Conservation (phyloP, 2,329 filamentous ascomycete genomes). For the Microsporum audouinii region DNA sequence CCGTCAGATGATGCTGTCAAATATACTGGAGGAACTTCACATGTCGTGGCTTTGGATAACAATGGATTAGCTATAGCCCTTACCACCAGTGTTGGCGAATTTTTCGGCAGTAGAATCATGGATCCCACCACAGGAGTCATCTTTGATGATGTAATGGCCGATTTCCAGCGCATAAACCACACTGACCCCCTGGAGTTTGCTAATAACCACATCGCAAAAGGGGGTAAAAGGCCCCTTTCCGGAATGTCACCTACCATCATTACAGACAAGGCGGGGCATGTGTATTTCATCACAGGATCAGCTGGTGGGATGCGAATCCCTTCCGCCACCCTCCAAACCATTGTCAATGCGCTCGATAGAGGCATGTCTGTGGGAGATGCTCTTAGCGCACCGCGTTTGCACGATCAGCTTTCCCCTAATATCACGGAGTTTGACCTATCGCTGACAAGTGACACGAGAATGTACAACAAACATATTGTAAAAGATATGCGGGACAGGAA, state of each 20-base stretch:
- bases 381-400: constrained; percentile 55
- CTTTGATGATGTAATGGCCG: constrained; percentile 54
- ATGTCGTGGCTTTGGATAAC: constrained; percentile 53
- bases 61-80: constrained; percentile 65
- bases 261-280: constrained; percentile 47
- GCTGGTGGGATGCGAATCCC: constrained; percentile 76
- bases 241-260: constrained; percentile 71
- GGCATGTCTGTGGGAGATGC: constrained; percentile 49
- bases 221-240: constrained; percentile 69
- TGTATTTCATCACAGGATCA: constrained; percentile 60
- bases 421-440: constrained; percentile 37
- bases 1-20: constrained; percentile 26
- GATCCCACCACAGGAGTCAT: constrained; percentile 74
- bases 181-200: constrained; percentile 23
- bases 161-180: constrained; percentile 70
- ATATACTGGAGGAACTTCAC: constrained; percentile 37
- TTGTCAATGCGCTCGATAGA: constrained; percentile 61
- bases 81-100: constrained; percentile 77
- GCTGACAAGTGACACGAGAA: constrained; percentile 8
- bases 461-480: constrained; percentile 54
- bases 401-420: constrained; percentile 72
- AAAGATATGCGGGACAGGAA: constrained; percentile 52
- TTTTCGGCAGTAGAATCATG: constrained; percentile 70
- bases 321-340: constrained; percentile 61
- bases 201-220: constrained; percentile 62